Conservation (phyloP, 2,329 filamentous ascomycete species). For the Torrubiellomyces zombiae region DNA sequence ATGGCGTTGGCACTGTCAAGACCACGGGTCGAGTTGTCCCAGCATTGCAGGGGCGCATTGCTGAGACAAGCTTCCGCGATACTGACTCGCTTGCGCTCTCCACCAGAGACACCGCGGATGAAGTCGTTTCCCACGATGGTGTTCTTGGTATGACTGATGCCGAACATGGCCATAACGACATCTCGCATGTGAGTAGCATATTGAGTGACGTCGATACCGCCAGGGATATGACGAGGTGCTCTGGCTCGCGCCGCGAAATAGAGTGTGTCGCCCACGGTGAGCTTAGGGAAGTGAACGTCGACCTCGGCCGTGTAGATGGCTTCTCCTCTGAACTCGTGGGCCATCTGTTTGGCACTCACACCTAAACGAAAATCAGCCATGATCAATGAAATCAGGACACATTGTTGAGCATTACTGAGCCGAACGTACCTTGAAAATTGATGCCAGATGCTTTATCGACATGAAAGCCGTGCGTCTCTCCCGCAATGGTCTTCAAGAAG, state of each 20-base stretch:
- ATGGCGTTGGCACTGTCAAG: constrained; percentile 64
- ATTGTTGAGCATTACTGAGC: neutral
- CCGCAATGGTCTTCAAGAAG: constrained; percentile 38
- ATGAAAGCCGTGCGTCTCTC: constrained; percentile 48
- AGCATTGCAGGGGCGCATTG: constrained; percentile 56
- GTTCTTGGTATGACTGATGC: constrained; percentile 57
- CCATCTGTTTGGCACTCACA: constrained; percentile 40
- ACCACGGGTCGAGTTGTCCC: constrained; percentile 71
- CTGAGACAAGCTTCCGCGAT: constrained; percentile 65
- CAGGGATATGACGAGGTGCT: constrained; percentile 29
- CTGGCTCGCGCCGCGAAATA: constrained; percentile 50
- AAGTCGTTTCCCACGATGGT: constrained; percentile 61
- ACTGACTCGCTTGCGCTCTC: constrained; percentile 64
- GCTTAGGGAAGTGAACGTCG: constrained; percentile 55
- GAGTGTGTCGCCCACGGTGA: constrained; percentile 55
- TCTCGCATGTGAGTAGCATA: constrained; percentile 51
- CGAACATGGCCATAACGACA: too few relatives aligned
- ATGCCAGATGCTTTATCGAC: constrained; percentile 39
- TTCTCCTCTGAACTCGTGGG: constrained; percentile 28
- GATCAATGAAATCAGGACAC: constrained; percentile 1
- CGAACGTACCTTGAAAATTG: constrained; percentile 5
- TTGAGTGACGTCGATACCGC: constrained; percentile 49
- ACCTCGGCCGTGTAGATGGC: constrained; percentile 65
- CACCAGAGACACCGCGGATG: constrained; percentile 59
- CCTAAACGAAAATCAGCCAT: constrained; percentile 22